Evolutionary conservation across 176 grass and related monocot genomes (phyloP).

Genomic region (Bolboschoenus planiculmis): DNA sequence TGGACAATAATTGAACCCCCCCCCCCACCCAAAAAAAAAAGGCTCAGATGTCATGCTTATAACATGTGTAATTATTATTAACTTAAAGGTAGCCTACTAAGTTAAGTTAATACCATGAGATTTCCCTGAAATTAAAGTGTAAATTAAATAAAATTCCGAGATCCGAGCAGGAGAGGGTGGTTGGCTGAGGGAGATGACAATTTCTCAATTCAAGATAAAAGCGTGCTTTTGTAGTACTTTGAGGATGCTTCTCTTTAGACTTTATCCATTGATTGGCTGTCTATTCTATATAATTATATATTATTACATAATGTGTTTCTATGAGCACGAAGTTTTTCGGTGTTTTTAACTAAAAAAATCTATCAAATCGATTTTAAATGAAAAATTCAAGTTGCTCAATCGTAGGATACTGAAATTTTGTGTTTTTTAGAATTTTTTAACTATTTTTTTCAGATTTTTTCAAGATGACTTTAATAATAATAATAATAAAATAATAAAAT

Average conservation of each 20-base stretch:
- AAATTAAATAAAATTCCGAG: not conserved
- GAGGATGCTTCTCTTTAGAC: slow-evolving; percentile 22
- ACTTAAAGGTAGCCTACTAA: not conserved
- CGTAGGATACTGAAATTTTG: no score
- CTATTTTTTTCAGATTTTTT: no score
- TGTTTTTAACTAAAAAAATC: no score
- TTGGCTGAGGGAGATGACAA: slow-evolving; percentile 19
- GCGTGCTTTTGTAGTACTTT: slow-evolving; percentile 11
- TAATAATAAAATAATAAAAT: no score
- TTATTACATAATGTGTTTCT: no score
- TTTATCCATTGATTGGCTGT: slow-evolving; percentile 5
- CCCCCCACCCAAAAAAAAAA: no score
- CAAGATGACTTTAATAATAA: no score
- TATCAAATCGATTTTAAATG: no score
- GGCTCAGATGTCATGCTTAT: not conserved
- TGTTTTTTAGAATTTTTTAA: no score
- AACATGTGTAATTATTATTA: not conserved
- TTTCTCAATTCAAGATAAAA: not conserved
- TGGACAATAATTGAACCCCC: slow-evolving; percentile 4
- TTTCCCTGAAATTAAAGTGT: not conserved
- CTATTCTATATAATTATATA: not conserved
- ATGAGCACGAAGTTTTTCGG: no score
- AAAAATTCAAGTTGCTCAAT: no score
- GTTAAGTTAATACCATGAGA: not conserved
- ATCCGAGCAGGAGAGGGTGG: not conserved